Percentiles rank a stretch among this genome's conserved stretches.
Evolutionary conservation across 371 early-diverging fungal species (phyloP).

Genomic region (Mortierella sp.): DNA sequence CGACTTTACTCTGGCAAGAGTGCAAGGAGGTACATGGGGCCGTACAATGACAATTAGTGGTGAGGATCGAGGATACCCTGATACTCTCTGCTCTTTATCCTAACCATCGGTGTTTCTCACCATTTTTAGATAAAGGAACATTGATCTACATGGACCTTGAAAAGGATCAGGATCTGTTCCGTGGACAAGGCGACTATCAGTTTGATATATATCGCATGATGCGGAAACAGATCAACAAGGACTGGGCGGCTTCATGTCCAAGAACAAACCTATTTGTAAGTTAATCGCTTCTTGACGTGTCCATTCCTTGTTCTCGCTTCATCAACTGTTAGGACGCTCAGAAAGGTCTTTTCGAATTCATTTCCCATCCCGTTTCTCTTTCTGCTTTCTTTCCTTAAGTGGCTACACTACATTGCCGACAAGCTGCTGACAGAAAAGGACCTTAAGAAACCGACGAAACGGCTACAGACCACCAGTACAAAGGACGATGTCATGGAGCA

Average conservation of each 20-base stretch:
- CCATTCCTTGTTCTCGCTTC: too few species aligned
- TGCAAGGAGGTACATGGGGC: slow-evolving; percentile 47
- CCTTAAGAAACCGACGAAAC: slow-evolving; percentile 17
- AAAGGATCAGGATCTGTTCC: slow-evolving; percentile 70
- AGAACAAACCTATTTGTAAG: slow-evolving; percentile 67
- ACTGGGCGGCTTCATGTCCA: slow-evolving; percentile 66
- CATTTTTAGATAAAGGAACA: slow-evolving; percentile 23
- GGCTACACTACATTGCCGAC: slow-evolving; percentile 47
- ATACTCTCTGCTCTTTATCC: too few species aligned
- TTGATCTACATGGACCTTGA: slow-evolving; percentile 50
- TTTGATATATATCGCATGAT: slow-evolving; percentile 84
- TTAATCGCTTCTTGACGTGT: slow-evolving; percentile 7
- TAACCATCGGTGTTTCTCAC: too few species aligned
- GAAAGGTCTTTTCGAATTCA: too few species aligned
- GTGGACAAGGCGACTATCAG: slow-evolving; percentile 79
- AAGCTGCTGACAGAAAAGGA: slow-evolving; percentile 41
- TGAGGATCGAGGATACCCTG: too few species aligned
- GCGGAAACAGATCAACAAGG: slow-evolving; percentile 57
- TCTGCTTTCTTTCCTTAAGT: slow-evolving; percentile 10
- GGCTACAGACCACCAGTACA: background rate
- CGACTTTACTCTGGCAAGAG: slow-evolving; percentile 76
- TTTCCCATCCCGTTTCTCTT: too few species aligned
- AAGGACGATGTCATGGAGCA: slow-evolving; percentile 20
- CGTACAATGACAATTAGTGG: background rate
- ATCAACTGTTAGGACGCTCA: too few species aligned